Percentiles rank a stretch among this genome's conserved stretches.
These are phyloP conservation scores for Vitis hybrid DNA, from an alignment of 177 flowering plant genomes.

Conservation along the genomic window DNA sequence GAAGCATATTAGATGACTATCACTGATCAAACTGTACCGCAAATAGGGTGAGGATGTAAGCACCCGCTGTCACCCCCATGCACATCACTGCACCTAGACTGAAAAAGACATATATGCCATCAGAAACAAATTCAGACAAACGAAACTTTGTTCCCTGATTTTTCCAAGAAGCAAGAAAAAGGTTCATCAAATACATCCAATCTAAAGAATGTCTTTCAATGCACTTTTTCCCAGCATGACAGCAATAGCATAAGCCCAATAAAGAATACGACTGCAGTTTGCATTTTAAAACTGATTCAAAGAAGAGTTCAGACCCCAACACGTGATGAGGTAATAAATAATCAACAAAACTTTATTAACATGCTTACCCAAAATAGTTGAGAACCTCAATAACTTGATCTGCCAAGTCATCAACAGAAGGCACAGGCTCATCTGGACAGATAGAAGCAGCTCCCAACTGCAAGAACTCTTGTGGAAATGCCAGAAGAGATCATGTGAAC, in stretches of 20 bases:
- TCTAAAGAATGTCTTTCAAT: background rate
- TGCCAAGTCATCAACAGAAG: conserved; percentile 65
- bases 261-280: background rate
- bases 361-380: conserved; percentile 56
- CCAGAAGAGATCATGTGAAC: conserved; percentile 34
- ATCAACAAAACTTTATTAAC: background rate
- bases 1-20: background rate
- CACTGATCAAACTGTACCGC: conserved; percentile 53
- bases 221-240: background rate
- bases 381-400: conserved; percentile 73
- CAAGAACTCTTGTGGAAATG: conserved; percentile 56
- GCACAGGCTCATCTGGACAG: conserved; percentile 44
- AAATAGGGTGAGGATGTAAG: conserved; percentile 84
- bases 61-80: conserved; percentile 96
- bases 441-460: conserved; percentile 79
- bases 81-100: conserved; percentile 97
- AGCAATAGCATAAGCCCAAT: background rate
- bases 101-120: conserved; percentile 17
- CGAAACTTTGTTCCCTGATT: background rate
- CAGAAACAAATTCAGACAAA: conserved; percentile 11
- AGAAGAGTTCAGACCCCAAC: background rate
- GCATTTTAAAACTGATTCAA: background rate
- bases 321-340: background rate
- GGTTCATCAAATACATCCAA: too few species aligned
- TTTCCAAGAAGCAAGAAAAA: background rate